phyloP scores from a whole-genome alignment of 805 yeast species.

The Pichia cabralensis region DNA sequence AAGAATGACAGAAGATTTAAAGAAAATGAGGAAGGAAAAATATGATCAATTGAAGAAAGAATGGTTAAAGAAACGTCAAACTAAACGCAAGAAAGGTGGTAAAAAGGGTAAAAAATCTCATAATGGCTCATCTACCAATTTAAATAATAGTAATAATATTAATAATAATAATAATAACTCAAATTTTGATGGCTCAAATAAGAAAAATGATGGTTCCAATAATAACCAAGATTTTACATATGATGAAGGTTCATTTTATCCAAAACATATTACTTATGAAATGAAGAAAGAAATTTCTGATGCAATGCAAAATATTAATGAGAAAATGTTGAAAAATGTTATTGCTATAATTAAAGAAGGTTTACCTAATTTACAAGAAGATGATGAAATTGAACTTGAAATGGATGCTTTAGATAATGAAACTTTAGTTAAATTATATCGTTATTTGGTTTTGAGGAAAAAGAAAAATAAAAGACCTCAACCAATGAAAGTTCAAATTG shows the following conservation, averaged over 20 bases:
- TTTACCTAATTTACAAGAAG: conserved; percentile 55
- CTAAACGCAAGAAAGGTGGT: conserved; percentile 26
- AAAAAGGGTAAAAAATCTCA: conserved; percentile 20
- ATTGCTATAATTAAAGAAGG: conserved; percentile 76
- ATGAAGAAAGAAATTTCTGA: conserved; percentile 94
- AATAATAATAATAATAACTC: conserved; percentile 31
- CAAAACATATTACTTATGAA: conserved; percentile 66
- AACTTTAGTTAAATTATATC: conserved; percentile 75
- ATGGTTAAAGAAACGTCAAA: conserved; percentile 41
- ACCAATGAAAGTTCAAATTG: conserved; percentile 38
- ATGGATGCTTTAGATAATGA: conserved; percentile 84
- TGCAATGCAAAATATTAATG: conserved; percentile 64
- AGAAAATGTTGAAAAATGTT: conserved; percentile 73
- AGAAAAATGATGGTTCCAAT: conserved; percentile 28
- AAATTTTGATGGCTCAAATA: conserved; percentile 21
- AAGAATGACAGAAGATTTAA: conserved; percentile 78
- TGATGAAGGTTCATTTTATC: conserved; percentile 22
- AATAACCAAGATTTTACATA: too few species aligned
- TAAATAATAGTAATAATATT: conserved; percentile 33
- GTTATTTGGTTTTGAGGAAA: conserved; percentile 55
- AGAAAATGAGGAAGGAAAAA: conserved; percentile 70
- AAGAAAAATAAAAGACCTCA: conserved; percentile 28
- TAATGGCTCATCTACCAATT: conserved; percentile 19
- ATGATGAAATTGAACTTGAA: conserved; percentile 94
- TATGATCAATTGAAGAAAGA: conserved; percentile 57